Conservation (phyloP, 345 rosid genomes). For the Heritiera fomes region DNA sequence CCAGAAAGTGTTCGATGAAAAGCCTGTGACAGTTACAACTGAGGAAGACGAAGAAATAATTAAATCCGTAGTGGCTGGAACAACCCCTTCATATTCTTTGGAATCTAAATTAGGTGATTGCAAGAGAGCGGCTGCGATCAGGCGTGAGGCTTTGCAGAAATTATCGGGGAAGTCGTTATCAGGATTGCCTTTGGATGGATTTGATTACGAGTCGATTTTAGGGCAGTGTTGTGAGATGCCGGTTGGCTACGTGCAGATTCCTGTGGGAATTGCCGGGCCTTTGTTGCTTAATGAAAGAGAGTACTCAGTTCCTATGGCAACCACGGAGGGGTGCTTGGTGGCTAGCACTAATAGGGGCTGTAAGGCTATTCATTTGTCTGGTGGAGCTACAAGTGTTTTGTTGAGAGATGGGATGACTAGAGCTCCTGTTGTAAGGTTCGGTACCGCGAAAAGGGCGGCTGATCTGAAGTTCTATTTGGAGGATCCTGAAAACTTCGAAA, state of each 20-base stretch:
- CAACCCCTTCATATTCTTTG: slow-evolving; percentile 57
- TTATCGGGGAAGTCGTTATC: slow-evolving; percentile 49
- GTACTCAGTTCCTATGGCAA: slow-evolving; percentile 72
- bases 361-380: slow-evolving; percentile 63
- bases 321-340: slow-evolving; percentile 77
- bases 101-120: slow-evolving; percentile 68
- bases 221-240: slow-evolving; percentile 91
- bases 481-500: slow-evolving; percentile 51
- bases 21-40: slow-evolving; percentile 17
- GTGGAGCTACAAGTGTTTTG: slow-evolving; percentile 54
- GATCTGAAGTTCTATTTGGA: slow-evolving; percentile 62
- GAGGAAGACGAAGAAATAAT: slow-evolving; percentile 58
- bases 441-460: slow-evolving; percentile 47
- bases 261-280: slow-evolving; percentile 73
- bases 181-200: slow-evolving; percentile 66
- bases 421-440: slow-evolving; percentile 64
- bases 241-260: slow-evolving; percentile 71
- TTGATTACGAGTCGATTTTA: slow-evolving; percentile 60
- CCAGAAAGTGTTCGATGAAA: slow-evolving; percentile 10
- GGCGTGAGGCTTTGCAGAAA: slow-evolving; percentile 65
- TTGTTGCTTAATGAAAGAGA: slow-evolving; percentile 57
- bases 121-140: slow-evolving; percentile 51
- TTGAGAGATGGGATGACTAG: slow-evolving; percentile 66
- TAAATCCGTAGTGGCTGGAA: slow-evolving; percentile 48
- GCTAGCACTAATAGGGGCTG: slow-evolving; percentile 79